phyloP scores from a whole-genome alignment of 2,329 filamentous ascomycete genomes.

The Aureobasidium namibiae region DNA sequence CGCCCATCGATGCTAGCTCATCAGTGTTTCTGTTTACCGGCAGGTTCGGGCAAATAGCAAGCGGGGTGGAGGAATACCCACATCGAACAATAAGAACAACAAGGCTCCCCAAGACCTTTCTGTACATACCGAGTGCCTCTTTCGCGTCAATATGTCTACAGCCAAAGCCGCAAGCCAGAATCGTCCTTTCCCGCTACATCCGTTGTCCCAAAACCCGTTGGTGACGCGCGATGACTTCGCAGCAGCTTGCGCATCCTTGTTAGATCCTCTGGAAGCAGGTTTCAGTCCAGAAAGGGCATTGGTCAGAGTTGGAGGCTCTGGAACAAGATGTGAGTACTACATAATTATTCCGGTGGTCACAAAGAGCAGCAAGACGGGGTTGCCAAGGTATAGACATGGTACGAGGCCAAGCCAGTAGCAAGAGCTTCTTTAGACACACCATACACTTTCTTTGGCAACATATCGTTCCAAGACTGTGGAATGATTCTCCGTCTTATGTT shows the following conservation, averaged over 20 bases:
- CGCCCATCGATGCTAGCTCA: neutral
- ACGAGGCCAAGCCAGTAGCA: neutral
- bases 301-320: conserved; percentile 61
- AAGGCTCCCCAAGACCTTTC: neutral
- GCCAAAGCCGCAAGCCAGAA: conserved; percentile 29
- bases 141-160: conserved; percentile 13
- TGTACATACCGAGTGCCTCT: neutral
- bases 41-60: neutral
- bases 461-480: neutral
- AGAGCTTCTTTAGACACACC: neutral
- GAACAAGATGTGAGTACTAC: conserved; percentile 49
- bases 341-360: neutral
- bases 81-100: neutral
- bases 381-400: neutral
- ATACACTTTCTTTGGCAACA: neutral
- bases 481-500: neutral
- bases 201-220: conserved; percentile 36
- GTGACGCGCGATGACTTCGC: conserved; percentile 34
- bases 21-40: neutral
- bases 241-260: conserved; percentile 41
- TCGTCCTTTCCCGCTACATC: conserved; percentile 33
- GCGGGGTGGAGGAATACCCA: neutral
- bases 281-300: conserved; percentile 60
- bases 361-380: neutral
- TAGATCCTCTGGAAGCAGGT: conserved; percentile 63